Evolutionary conservation across 1,139 yeast genomes (phyloP).

Genomic region (Debaryomyces udenii): DNA sequence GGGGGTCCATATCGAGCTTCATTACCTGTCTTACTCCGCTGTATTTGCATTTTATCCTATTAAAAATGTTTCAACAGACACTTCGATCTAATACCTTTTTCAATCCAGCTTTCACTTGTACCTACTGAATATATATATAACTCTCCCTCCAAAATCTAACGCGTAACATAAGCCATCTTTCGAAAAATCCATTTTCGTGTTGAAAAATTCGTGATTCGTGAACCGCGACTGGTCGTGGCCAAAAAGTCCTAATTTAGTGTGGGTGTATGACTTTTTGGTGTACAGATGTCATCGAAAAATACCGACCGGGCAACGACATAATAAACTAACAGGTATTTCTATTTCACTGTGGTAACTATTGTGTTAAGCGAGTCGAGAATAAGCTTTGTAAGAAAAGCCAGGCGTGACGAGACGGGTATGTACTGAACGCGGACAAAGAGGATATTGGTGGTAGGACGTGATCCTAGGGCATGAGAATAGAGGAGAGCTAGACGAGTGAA

Average conservation of each 20-base stretch:
- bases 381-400: too few relatives aligned
- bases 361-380: too few relatives aligned
- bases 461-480: too few relatives aligned
- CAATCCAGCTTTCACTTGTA: constrained; percentile 1
- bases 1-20: constrained; percentile 48
- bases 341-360: too few relatives aligned
- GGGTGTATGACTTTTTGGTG: constrained; percentile 1
- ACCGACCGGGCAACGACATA: too few relatives aligned
- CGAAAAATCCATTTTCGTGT: constrained; percentile 4
- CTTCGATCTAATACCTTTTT: constrained; percentile 3
- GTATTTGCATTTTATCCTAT: constrained; percentile 8
- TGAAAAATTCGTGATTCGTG: constrained; percentile 11
- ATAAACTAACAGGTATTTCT: too few relatives aligned
- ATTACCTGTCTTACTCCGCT: constrained; percentile 6
- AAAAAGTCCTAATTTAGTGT: not conserved
- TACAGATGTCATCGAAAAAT: too few relatives aligned
- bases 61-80: constrained; percentile 5
- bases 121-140: constrained; percentile 8
- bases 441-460: too few relatives aligned
- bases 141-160: constrained; percentile 9
- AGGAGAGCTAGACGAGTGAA: too few relatives aligned
- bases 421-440: too few relatives aligned
- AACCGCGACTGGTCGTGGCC: constrained; percentile 11
- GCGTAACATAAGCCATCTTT: constrained; percentile 6
- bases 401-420: too few relatives aligned